phyloP scores from a whole-genome alignment of 495 filamentous ascomycete species.

The Amphirosellinia nigrospora region DNA sequence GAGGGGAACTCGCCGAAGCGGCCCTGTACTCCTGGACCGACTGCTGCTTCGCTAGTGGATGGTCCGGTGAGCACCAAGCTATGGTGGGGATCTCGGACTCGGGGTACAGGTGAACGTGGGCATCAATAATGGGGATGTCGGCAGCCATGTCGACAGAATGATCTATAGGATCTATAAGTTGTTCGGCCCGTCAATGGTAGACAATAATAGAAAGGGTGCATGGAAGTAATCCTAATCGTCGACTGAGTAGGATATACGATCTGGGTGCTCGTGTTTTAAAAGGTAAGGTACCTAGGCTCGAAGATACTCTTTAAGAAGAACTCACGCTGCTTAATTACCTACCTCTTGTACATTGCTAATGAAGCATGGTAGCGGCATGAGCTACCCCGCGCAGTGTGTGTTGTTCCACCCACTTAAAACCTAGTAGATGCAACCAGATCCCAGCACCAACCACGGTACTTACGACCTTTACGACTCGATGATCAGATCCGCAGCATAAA shows the following conservation, averaged over 20 bases:
- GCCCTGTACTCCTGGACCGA: conserved; percentile 65
- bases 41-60: conserved; percentile 64
- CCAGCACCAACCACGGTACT: background rate
- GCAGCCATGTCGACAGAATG: conserved; percentile 25
- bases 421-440: background rate
- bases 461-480: background rate
- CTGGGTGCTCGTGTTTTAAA: background rate
- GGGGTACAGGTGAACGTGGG: conserved; percentile 87
- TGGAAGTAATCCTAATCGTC: background rate
- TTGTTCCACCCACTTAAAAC: conserved; percentile 13
- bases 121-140: conserved; percentile 68
- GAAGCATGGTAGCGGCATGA: background rate
- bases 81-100: conserved; percentile 65
- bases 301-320: background rate
- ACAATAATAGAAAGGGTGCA: background rate
- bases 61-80: conserved; percentile 65
- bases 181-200: background rate
- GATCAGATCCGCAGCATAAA: background rate
- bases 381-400: conserved; percentile 24
- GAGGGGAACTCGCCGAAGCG: conserved; percentile 39
- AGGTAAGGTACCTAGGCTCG: too few species aligned
- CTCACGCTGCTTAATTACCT: background rate
- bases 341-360: background rate
- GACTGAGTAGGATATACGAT: background rate
- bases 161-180: background rate